These are phyloP conservation scores for Lentinus tigrinus DNA, from an alignment of 768 basidiomycete genomes.

Conservation along the genomic window DNA sequence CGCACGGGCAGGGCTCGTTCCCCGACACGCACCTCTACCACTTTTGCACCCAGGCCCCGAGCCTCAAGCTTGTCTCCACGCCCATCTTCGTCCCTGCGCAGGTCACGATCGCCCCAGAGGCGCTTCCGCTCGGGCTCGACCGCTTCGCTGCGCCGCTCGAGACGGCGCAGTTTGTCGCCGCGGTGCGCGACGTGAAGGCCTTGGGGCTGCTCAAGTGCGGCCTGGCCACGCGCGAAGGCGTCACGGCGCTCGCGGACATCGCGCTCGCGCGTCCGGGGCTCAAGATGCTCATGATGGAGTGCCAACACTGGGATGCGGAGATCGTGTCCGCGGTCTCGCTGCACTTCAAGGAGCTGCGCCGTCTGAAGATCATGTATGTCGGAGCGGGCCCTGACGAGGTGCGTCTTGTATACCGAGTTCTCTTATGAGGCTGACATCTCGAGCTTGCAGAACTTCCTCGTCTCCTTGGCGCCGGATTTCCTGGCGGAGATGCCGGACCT, in stretches of 20 bases:
- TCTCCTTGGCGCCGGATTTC: conserved; percentile 45
- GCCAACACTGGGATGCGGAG: conserved; percentile 44
- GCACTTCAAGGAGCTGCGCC: conserved; percentile 36
- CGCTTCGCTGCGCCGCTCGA: conserved; percentile 10
- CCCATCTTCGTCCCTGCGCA: conserved; percentile 9
- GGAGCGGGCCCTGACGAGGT: conserved; percentile 40
- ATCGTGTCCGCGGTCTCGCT: conserved; percentile 41
- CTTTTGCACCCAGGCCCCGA: conserved; percentile 14
- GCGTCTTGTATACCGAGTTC: too few relatives aligned
- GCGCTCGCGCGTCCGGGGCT: conserved; percentile 28
- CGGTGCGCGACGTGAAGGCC: conserved; percentile 18
- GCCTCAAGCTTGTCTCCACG: conserved; percentile 16
- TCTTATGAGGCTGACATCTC: neutral
- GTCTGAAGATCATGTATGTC: conserved; percentile 40
- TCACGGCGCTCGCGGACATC: conserved; percentile 19
- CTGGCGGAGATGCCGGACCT: conserved; percentile 36
- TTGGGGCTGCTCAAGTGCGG: conserved; percentile 22
- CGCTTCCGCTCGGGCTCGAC: conserved; percentile 8
- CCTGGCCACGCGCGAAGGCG: conserved; percentile 16
- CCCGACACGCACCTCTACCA: conserved; percentile 20
- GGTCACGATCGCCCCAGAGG: conserved; percentile 6
- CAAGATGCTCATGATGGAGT: conserved; percentile 35
- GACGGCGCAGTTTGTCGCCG: conserved; percentile 17
- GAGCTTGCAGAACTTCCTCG: conserved; percentile 35
- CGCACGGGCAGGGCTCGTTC: conserved; percentile 19